phyloP scores from a whole-genome alignment of 2,329 filamentous ascomycete species.

The Phialophora verrucosa region DNA sequence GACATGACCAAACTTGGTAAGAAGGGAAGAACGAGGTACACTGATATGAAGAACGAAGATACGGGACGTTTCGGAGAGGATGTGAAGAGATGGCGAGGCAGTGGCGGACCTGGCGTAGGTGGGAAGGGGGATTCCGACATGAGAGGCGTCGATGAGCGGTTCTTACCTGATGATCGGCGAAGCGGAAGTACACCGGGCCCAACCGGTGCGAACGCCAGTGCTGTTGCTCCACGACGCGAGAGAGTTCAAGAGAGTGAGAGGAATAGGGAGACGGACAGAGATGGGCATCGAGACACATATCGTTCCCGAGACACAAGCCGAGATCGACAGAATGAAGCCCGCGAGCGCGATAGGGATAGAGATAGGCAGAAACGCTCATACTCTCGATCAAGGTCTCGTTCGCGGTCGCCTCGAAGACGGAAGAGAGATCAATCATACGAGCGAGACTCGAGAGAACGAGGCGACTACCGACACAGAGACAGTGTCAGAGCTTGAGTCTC shows the following conservation, averaged over 20 bases:
- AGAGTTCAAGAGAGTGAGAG: constrained; percentile 35
- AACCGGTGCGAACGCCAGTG: constrained; percentile 54
- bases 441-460: constrained; percentile 19
- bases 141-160: constrained; percentile 53
- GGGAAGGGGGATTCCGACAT: constrained; percentile 42
- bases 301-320: constrained; percentile 32
- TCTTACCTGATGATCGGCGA: constrained; percentile 51
- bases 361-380: constrained; percentile 51
- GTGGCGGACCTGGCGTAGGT: constrained; percentile 39
- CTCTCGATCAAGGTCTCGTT: constrained; percentile 32
- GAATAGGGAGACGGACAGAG: constrained; percentile 25
- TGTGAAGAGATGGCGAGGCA: constrained; percentile 50
- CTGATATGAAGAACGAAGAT: constrained; percentile 85
- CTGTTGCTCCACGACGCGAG: constrained; percentile 45
- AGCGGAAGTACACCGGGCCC: constrained; percentile 45
- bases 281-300: constrained; percentile 38
- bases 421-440: constrained; percentile 21
- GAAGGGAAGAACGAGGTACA: constrained; percentile 89
- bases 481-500: not conserved
- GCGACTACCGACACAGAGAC: constrained; percentile 44
- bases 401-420: constrained; percentile 26
- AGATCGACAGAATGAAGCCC: constrained; percentile 35
- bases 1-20: constrained; percentile 93
- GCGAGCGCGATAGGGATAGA: constrained; percentile 36
- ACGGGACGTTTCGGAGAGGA: constrained; percentile 79